Base-by-base conservation (phyloP, 441 rosid species). In the Codiaeum variegatum region DNA sequence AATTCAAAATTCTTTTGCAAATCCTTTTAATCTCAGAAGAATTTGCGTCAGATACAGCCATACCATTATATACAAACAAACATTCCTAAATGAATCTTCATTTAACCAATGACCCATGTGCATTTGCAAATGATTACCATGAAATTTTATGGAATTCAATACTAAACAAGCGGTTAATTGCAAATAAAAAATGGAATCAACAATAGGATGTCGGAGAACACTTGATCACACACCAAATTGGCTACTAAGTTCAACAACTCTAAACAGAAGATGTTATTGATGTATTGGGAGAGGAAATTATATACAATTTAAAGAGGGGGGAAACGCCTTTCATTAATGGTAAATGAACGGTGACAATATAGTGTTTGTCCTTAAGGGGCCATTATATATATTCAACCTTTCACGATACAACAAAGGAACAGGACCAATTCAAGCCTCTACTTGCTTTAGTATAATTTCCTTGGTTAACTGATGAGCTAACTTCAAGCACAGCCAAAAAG, bases 311-410 rank as follows among this genome's bases (percentile, higher is more conserved):
- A 46, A 58, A 9, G 2, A 13, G n/a, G 5, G 38, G 62, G 47
- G 10, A 12, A 63, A 62, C 58, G 54, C 42, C 62, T 71, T 76
- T 76, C 79, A 72, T 75, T 71, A 62, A 72, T 70, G 51, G 64
- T 52, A 58, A 77, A 68, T 72, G 67, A 55, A 71, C 80, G 61
- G 29, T 68, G 62, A 73, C 67, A 21, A 66, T 75, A 68, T 62
- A 79, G 23, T 55, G 76, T 68, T 67, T 55, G 66, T 69, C 36
- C 73, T 65, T 60, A 4, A 59, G 70, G 75, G 56, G 65, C 29
- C 77, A 66, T 49, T 75, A 79, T 13, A 75, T 80, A 80, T 46
- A 80, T 62, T 62, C 75, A 59, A 77, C 76, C 67, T 73, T 69
- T 63, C 72, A 31, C 72, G 21, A 73, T 77, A 70, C 81, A 80